Evolutionary conservation across 2,329 filamentous ascomycete genomes (phyloP), one percentile per base, ranked within the genome.

Genomic region (Mycosphaerelloides madeirae): DNA sequence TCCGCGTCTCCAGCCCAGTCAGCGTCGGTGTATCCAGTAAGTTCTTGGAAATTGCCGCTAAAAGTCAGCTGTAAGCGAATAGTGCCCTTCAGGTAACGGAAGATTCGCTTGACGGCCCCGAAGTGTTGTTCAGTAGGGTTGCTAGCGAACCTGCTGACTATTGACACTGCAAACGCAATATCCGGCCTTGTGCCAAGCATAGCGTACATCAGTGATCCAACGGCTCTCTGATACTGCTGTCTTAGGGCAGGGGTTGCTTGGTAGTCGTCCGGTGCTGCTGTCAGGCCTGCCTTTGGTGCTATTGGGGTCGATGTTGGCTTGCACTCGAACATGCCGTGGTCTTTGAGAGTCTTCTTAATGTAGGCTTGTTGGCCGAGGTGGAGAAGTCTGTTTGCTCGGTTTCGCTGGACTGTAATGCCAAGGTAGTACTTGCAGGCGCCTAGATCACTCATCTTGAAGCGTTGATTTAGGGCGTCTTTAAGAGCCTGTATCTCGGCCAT

Each of bases 1-100:
- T 49, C 43, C 1, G 7, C 16, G 45, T 44, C 29, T 25, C 45
- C 31, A 6, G 48, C 58, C 41, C 35, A 62, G 41, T 60, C n/a
- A n/a, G n/a, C n/a, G n/a, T n/a, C n/a, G n/a, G n/a, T n/a, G n/a
- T n/a, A n/a, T n/a, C n/a, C n/a, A 40, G n/a, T n/a, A 8, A 50
- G 38, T 31, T 63, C 53, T 11, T 42, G 16, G 14, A 32, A 45
- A 6, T 31, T n/a, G n/a, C n/a, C n/a, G n/a, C n/a, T n/a, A 12
- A 34, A 22, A 34, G 15, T 8, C 15, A 31, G 36, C 16, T 45
- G n/a, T 22, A 34, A 31, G 22, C 37, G 37, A 14, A 29, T 31
- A n/a, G 13, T 37, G 36, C 20, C 43, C 28, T 29, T 29, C 28
- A 29, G 28, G n/a, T 29, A 29, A 8, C 8, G 0, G 44, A 49